phyloP scores from a whole-genome alignment of 805 yeast species.

The Hanseniaspora occidentalis region DNA sequence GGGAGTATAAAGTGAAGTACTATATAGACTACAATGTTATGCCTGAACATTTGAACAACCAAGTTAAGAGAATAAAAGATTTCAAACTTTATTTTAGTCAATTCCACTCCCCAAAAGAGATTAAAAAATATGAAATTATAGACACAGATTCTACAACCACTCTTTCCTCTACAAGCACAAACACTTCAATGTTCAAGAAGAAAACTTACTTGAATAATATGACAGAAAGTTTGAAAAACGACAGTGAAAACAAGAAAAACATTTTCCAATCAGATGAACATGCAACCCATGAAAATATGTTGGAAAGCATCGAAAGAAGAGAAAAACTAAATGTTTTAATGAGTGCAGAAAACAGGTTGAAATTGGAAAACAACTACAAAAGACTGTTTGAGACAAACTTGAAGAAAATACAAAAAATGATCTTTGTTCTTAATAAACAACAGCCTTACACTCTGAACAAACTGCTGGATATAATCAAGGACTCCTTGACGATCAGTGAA shows the following conservation, averaged over 20 bases:
- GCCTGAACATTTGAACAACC: not conserved
- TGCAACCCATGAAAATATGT: too few species aligned
- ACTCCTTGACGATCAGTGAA: not conserved
- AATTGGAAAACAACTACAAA: not conserved
- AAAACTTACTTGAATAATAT: too few species aligned
- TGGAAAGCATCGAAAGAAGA: not conserved
- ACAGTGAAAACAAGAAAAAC: too few species aligned
- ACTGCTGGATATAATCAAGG: not conserved
- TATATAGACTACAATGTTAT: not conserved
- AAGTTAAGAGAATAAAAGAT: not conserved
- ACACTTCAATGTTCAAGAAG: too few species aligned
- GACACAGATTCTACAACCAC: too few species aligned
- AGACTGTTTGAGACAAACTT: not conserved
- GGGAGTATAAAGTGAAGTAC: not conserved
- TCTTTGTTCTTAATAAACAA: not conserved
- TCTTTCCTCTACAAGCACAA: too few species aligned
- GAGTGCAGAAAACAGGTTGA: not conserved
- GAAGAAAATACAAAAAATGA: not conserved
- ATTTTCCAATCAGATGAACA: too few species aligned
- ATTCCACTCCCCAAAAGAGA: too few species aligned
- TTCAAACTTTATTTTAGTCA: not conserved
- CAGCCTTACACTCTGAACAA: not conserved
- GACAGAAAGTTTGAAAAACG: too few species aligned
- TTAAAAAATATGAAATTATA: not conserved
- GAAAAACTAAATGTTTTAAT: not conserved